Evolutionary conservation across 805 yeast species (phyloP), one percentile per base, ranked within the genome.

Genomic region (Ogataea kodamae): DNA sequence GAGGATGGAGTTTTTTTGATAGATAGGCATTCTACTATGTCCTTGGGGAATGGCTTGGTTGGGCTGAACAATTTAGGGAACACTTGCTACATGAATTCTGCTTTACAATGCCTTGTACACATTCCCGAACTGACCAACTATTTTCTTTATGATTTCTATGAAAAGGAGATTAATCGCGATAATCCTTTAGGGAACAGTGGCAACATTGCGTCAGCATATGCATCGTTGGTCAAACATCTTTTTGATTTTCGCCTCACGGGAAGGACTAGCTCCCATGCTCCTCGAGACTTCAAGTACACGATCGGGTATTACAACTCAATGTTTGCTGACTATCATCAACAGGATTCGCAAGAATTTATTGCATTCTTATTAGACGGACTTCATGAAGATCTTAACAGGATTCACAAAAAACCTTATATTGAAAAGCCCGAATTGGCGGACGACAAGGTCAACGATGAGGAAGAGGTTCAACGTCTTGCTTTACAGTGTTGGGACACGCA

Each of bases 41-140:
- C 46, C 9, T 47, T 43, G 3, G 55, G 59, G 3, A 47, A 42
- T 18, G 89, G 96, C 45, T 53, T 66, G 28, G 57, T 68, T 39
- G 81, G 97, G 41, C 45, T 81, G 51, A 63, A 69, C 33, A 89
- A 86, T 52, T 62, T 88, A 41, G 97, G 97, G 3, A 89, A 89
- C 54, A 80, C 95, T 0, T 89, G 97, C 57, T 89, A 87, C 57
- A 88, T 89, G 97, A 88, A 87, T 57, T 84, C 95, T 7, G 96
- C 96, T 0, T 61, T 90, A 27, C 97, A 92, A 53, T 90, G 97
- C 51, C 62, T 90, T 25, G 72, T 76, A 0, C 97, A 90, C 52
- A 70, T 89, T 9, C 95, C 95, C 1, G 96, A 87, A 55, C 59
- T 92, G 16, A 74, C 80, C 7, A 69, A 76, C 25, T 90, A 87